phyloP scores from a whole-genome alignment of 805 yeast species.

The Yamadazyma scolyti region DNA sequence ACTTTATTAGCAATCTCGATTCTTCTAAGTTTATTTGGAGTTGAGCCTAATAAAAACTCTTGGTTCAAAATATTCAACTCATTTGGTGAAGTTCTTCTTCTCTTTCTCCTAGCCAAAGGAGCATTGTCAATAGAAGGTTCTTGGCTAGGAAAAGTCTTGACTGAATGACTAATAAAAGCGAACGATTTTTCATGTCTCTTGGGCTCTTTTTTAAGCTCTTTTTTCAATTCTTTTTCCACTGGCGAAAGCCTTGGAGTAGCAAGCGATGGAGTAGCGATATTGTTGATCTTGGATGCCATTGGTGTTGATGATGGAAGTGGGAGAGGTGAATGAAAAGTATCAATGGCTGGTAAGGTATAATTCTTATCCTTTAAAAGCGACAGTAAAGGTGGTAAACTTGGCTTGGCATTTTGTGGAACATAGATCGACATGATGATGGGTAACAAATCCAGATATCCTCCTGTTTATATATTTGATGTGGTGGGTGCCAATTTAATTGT shows the following conservation, averaged over 20 bases:
- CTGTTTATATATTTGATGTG: too few relatives aligned
- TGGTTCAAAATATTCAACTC: conserved; percentile 78
- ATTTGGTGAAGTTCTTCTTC: conserved; percentile 90
- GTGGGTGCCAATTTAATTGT: too few relatives aligned
- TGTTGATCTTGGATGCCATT: neutral
- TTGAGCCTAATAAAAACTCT: conserved; percentile 72
- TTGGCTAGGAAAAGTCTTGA: conserved; percentile 76
- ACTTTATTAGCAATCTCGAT: conserved; percentile 75
- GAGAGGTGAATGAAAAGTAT: conserved; percentile 5
- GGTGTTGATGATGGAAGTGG: conserved; percentile 6
- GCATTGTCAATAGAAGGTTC: conserved; percentile 87
- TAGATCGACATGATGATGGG: conserved; percentile 5
- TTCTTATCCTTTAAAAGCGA: conserved; percentile 21
- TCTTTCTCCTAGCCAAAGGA: conserved; percentile 88
- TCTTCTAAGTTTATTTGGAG: conserved; percentile 78
- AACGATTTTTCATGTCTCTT: conserved; percentile 34
- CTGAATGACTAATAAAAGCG: conserved; percentile 93
- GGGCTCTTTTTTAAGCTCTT: conserved; percentile 10
- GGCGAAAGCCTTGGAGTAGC: conserved; percentile 4
- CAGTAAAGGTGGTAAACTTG: conserved; percentile 39
- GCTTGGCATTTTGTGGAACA: conserved; percentile 33
- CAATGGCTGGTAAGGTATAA: conserved; percentile 11
- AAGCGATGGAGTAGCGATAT: conserved; percentile 1
- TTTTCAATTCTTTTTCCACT: conserved; percentile 1
- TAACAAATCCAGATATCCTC: too few relatives aligned